Base-by-base conservation (phyloP, 768 basidiomycete species). In the Russula brevipes region DNA sequence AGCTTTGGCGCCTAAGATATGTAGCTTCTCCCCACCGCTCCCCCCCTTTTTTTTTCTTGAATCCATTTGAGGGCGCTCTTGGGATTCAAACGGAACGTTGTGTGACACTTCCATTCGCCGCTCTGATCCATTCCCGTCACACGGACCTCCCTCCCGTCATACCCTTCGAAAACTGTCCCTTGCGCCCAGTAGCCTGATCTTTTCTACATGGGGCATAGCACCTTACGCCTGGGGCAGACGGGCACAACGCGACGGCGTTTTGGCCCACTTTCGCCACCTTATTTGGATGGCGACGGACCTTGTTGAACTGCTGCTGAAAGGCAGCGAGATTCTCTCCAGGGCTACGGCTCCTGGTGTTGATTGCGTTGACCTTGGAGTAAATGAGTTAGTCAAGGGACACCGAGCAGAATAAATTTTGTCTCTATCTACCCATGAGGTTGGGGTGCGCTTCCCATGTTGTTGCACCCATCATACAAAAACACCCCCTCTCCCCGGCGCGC, bases 141-240 rank as follows among this genome's bases (percentile, higher is more conserved):
- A 30, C 36, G 42, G 24, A 11, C 31, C 42, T 54, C 24, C 31
- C 42, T 54, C 24, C 38, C 35, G 49, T 30, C 44, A 53, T 14
- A 19, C 5, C 14, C 17, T 42, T 33, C 17, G 30, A 52, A 46
- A 57, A 2, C 8, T 24, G 49, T 19, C 33, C 56, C 30, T 63
- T 63, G 61, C 50, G 50, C 54, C 61, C 38, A 30, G 42, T 46
- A 39, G 42, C 44, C 16, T 35, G 35, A 31, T 19, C 39, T 2
- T 52, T 62, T 57, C 50, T 38, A 51, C 46, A 51, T 57, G 42
- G 44, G 61, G 61, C 49, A 38, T 41, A 45, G 24, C 39, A 10
- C 35, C 52, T 50, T 62, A 49, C 61, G 55, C 55, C 61, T 31
- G 19, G 10, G n/a, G 24, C 35, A 52, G 42, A 45, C 11, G 7